A percentile compares a stretch with the other conserved stretches of the same genome.
Evolutionary conservation across 257 asterid species (phyloP).

Genomic region (Misopates orontium): DNA sequence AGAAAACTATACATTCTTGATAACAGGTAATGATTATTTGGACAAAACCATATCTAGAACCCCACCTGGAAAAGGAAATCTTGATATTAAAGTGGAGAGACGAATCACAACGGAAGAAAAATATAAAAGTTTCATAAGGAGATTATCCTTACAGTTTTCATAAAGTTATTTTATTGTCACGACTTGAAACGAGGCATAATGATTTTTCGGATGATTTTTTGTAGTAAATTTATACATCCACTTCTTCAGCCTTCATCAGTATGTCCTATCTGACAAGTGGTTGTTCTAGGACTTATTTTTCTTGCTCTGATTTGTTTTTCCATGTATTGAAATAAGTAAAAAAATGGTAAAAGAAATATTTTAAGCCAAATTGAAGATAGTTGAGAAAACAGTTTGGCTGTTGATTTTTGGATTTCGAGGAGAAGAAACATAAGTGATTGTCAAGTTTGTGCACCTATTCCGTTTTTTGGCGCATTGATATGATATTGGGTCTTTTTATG

Average conservation of each 20-base stretch:
- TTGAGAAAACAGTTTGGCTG: background rate
- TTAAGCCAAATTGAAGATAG: background rate
- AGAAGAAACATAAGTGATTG: slow-evolving; percentile 9
- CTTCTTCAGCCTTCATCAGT: slow-evolving; percentile 10
- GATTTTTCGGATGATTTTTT: background rate
- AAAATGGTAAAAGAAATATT: background rate
- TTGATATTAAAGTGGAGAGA: slow-evolving; percentile 2
- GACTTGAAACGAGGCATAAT: slow-evolving; percentile 5
- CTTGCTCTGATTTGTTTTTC: background rate
- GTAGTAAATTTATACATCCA: slow-evolving; percentile 4
- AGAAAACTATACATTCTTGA: slow-evolving; percentile 14
- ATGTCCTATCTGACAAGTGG: background rate
- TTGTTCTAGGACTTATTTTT: background rate
- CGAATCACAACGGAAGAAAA: slow-evolving; percentile 7
- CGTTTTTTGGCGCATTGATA: slow-evolving; percentile 18
- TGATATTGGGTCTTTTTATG: slow-evolving; percentile 31
- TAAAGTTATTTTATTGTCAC: background rate
- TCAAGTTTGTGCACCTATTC: slow-evolving; percentile 14
- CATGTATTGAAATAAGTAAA: background rate
- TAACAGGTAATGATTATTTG: slow-evolving; percentile 7
- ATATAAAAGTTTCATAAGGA: background rate
- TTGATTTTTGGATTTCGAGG: slow-evolving; percentile 13
- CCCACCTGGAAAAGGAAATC: slow-evolving; percentile 10
- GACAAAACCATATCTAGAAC: slow-evolving; percentile 13
- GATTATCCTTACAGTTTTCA: background rate